phyloP scores from a whole-genome alignment of 106 monocot genomes.

The Chionographis japonica region DNA sequence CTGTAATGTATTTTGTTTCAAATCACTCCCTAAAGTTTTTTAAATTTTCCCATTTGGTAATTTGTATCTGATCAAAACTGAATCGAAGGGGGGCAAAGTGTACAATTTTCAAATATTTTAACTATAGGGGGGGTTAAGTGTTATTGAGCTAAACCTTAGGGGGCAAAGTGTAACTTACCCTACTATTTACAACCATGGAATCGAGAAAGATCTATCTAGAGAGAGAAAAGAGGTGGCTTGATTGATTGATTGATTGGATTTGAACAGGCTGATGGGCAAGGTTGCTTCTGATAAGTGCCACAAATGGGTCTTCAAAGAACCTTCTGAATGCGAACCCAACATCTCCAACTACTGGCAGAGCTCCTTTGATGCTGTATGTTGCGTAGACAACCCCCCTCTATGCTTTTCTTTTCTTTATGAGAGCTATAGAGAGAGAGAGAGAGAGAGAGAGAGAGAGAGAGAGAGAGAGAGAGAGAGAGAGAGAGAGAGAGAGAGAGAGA shows the following conservation, averaged over 20 bases:
- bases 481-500: background rate
- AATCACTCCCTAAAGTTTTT: background rate
- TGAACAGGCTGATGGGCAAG: constrained; percentile 89
- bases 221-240: background rate
- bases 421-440: background rate
- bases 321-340: constrained; percentile 89
- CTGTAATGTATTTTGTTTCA: background rate
- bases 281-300: constrained; percentile 97
- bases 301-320: constrained; percentile 98
- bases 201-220: too few species aligned
- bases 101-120: too few species aligned
- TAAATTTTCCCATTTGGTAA: too few species aligned
- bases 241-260: constrained; percentile 28
- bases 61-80: too few species aligned
- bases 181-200: too few species aligned
- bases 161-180: too few species aligned
- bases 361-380: constrained; percentile 91
- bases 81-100: too few species aligned
- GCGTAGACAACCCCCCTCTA: background rate
- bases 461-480: constrained; percentile 2
- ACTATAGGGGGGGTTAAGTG: too few species aligned
- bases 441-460: constrained; percentile 2
- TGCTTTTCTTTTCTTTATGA: constrained; percentile 1
- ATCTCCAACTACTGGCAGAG: constrained; percentile 98
- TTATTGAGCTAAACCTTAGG: too few species aligned